Conservation (phyloP, 2,329 filamentous ascomycete species). For the Eutypella sp. region DNA sequence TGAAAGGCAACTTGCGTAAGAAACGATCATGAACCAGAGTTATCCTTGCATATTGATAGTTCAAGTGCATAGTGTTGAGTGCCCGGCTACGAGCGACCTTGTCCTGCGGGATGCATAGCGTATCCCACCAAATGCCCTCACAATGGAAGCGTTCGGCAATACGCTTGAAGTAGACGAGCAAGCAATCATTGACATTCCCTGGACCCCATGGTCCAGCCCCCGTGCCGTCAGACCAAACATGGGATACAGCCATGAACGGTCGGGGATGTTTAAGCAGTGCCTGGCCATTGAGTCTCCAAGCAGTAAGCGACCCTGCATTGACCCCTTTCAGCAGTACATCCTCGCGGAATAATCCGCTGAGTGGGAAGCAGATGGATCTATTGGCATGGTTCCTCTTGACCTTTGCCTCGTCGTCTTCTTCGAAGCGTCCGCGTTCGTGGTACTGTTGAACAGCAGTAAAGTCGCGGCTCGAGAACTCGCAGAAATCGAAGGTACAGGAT, state of each 20-base stretch:
- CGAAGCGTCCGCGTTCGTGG: too few species aligned
- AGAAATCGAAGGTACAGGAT: too few species aligned
- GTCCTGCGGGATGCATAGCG: slow-evolving; percentile 21
- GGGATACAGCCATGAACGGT: slow-evolving; percentile 28
- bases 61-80: slow-evolving; percentile 18
- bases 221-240: slow-evolving; percentile 26
- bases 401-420: too few species aligned
- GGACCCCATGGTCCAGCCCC: slow-evolving; percentile 14
- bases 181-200: slow-evolving; percentile 21
- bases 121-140: slow-evolving; percentile 28
- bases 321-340: too few species aligned
- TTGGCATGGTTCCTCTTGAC: too few species aligned
- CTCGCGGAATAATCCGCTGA: too few species aligned
- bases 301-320: too few species aligned
- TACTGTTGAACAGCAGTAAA: too few species aligned
- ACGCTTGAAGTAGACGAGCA: slow-evolving; percentile 17
- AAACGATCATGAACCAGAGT: slow-evolving; percentile 18
- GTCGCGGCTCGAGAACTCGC: too few species aligned
- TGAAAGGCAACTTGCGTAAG: slow-evolving; percentile 4
- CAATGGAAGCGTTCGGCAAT: slow-evolving; percentile 18
- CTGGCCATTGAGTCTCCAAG: too few species aligned
- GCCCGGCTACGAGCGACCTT: neutral
- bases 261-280: too few species aligned
- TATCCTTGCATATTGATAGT: slow-evolving; percentile 14
- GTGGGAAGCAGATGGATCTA: too few species aligned